A percentile compares a stretch with the other conserved stretches of the same genome.
Conservation (phyloP, 768 basidiomycete genomes). For the Tephrocybe sp. region DNA sequence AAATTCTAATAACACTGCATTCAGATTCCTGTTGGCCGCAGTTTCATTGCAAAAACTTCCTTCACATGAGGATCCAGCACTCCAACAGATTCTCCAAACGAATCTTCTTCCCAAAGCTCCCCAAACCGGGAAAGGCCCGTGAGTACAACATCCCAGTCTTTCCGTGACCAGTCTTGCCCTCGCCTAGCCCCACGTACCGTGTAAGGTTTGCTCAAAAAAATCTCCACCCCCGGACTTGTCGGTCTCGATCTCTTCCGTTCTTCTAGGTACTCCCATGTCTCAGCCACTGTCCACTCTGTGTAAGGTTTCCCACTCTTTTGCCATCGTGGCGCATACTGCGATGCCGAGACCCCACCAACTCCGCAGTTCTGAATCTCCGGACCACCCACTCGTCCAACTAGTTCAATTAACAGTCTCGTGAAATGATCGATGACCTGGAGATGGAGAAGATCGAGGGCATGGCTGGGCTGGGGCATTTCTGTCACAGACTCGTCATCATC, state of each 20-base stretch:
- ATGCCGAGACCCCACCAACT: constrained; percentile 34
- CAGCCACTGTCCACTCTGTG: constrained; percentile 48
- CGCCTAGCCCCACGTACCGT: constrained; percentile 49
- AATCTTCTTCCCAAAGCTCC: constrained; percentile 47
- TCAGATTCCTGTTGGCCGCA: constrained; percentile 36
- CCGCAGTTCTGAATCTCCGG: constrained; percentile 33
- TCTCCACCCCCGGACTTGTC: constrained; percentile 44
- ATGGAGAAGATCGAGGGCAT: constrained; percentile 66
- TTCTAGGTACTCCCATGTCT: constrained; percentile 58
- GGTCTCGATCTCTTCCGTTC: constrained; percentile 29
- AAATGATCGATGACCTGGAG: constrained; percentile 70
- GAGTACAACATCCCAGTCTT: constrained; percentile 62
- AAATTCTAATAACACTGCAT: neutral
- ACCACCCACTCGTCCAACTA: constrained; percentile 54
- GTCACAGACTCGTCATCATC: constrained; percentile 48
- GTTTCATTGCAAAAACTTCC: constrained; percentile 42
- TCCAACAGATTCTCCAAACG: constrained; percentile 47
- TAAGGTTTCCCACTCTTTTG: constrained; percentile 34
- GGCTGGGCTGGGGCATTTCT: constrained; percentile 41
- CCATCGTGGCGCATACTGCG: constrained; percentile 58
- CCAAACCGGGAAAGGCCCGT: constrained; percentile 46
- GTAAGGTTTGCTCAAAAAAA: constrained; percentile 51
- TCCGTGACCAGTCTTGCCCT: constrained; percentile 74
- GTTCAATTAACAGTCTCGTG: constrained; percentile 52
- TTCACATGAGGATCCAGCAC: constrained; percentile 48